Conservation (phyloP, 1,284 basidiomycete species). For the Pascua guehoae region DNA sequence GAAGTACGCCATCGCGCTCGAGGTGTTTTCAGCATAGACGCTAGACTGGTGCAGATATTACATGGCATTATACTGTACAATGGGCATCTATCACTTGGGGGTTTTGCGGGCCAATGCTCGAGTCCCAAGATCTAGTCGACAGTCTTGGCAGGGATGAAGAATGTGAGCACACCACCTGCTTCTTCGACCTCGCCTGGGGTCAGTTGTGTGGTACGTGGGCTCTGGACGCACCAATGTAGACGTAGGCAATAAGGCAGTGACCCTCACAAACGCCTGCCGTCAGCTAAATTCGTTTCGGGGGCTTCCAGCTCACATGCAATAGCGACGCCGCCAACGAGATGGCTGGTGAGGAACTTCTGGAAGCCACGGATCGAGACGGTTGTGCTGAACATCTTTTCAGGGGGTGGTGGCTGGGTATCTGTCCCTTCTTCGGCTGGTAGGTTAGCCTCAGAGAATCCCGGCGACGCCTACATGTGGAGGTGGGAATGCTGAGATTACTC, state of each 20-base stretch:
- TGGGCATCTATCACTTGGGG: too few species aligned
- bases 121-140: slow-evolving; percentile 6
- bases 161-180: slow-evolving; percentile 79
- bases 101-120: too few species aligned
- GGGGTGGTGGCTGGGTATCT: slow-evolving; percentile 44
- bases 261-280: slow-evolving; percentile 72
- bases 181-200: slow-evolving; percentile 63
- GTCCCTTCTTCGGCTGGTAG: not conserved
- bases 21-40: slow-evolving; percentile 10
- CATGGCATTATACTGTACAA: too few species aligned
- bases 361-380: slow-evolving; percentile 71
- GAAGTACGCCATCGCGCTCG: slow-evolving; percentile 4
- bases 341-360: slow-evolving; percentile 75
- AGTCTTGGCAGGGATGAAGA: slow-evolving; percentile 66
- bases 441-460: too few species aligned
- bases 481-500: slow-evolving; percentile 68
- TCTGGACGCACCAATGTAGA: slow-evolving; percentile 63
- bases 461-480: slow-evolving; percentile 58
- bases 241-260: slow-evolving; percentile 82
- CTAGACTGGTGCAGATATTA: not conserved
- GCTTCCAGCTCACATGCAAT: slow-evolving; percentile 77
- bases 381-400: slow-evolving; percentile 61
- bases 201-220: not conserved
- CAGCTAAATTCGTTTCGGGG: too few species aligned
- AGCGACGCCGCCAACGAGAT: slow-evolving; percentile 77